Base-by-base conservation (phyloP, 1,284 basidiomycete species). In the Vanrija humicola region DNA sequence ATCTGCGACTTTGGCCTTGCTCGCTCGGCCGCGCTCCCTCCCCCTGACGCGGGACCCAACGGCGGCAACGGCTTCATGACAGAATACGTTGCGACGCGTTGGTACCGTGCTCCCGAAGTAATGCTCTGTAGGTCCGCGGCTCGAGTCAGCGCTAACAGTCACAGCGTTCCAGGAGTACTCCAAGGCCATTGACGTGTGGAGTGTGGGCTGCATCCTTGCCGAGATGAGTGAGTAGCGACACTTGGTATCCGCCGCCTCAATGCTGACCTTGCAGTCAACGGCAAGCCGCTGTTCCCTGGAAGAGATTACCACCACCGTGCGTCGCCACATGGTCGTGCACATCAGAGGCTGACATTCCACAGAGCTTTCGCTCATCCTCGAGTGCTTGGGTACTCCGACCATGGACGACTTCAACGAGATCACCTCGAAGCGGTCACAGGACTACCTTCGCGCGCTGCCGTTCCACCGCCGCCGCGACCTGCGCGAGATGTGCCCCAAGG, bases 1-100 rank as follows among this genome's bases (percentile, higher is more conserved):
- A 81, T 95, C 23, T 95, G 92, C 73, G 91, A 96, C 72, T 95
- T 96, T 76, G 93, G 92, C 16, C 84, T 95, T 18, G 92, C 93
- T 0, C 84, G 90, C 48, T 89, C 87, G 3, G 86, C 88, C 8
- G 66, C 73, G 48, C 82, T 84, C 43, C 88, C 87, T 0, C 87
- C 87, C 7, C 89, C 89, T 3, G 86, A 89, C 65, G 83, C 86
- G 5, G 79, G 78, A 40, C 87, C 84, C 14, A 84, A 89, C 59
- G 89, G 90, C 62, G 88, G 85, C 54, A 87, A 85, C 64, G 91
- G 89, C 0, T 92, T 93, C 76, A 91, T 95, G 88, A 95, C 91
- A 0, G 92, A 95, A 83, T 93, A 92, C 65, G 90, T 93, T 38
- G 90, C 90, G 6, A 92, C 92, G 23, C 81, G 91, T 72, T 95